phyloP scores from a whole-genome alignment of 2,329 filamentous ascomycete species.

The Neofusicoccum laricinum region DNA sequence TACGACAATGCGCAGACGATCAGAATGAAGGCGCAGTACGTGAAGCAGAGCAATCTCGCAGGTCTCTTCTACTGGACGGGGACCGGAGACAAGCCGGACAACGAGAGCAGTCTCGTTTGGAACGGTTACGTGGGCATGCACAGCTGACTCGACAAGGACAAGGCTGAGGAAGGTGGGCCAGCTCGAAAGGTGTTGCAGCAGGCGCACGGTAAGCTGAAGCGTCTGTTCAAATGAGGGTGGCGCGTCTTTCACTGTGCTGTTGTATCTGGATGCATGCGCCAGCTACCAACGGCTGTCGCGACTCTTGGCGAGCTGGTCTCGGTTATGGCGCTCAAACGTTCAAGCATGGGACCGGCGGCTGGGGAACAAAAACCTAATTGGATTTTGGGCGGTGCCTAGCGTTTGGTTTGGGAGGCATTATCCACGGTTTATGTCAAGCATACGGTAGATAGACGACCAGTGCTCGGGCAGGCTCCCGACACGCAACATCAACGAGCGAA shows the following conservation, averaged over 20 bases:
- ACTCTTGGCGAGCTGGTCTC: no score
- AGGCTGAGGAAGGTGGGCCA: no score
- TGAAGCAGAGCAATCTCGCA: slow-evolving; percentile 67
- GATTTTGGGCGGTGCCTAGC: not conserved
- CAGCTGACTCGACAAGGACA: slow-evolving; percentile 1
- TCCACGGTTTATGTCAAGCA: not conserved
- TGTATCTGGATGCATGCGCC: no score
- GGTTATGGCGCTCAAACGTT: not conserved
- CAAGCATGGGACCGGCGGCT: not conserved
- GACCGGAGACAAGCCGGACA: slow-evolving; percentile 61
- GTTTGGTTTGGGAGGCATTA: not conserved
- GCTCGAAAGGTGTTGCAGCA: no score
- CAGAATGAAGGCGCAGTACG: slow-evolving; percentile 70
- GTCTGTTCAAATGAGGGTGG: no score
- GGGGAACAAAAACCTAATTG: not conserved
- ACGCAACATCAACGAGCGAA: not conserved
- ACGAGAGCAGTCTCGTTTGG: slow-evolving; percentile 56
- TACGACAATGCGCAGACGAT: slow-evolving; percentile 80
- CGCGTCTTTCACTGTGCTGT: no score
- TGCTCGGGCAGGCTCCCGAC: slow-evolving; percentile 1
- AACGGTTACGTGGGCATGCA: slow-evolving; percentile 58
- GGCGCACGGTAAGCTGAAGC: no score
- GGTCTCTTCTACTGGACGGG: slow-evolving; percentile 81
- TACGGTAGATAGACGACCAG: not conserved
- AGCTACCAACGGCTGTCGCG: no score